Conservation (phyloP, 352 stramenopile genomes). For the Albugo laibachii region DNA sequence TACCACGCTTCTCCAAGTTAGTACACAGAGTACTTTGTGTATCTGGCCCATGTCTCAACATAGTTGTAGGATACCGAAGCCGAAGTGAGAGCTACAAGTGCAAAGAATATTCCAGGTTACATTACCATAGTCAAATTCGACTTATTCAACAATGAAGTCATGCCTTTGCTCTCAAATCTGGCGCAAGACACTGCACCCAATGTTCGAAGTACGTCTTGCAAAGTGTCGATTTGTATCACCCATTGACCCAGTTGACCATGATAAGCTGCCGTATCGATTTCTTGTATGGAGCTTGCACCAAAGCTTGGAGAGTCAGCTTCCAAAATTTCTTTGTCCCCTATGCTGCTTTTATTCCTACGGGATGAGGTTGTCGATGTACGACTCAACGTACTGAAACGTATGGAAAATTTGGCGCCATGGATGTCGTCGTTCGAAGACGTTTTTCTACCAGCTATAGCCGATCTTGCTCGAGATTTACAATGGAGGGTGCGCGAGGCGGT, state of each 20-base stretch:
- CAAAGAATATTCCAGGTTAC: slow-evolving; percentile 86
- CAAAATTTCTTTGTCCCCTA: slow-evolving; percentile 58
- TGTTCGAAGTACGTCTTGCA: slow-evolving; percentile 38
- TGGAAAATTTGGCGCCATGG: slow-evolving; percentile 80
- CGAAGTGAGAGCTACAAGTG: slow-evolving; percentile 82
- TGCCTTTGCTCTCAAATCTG: slow-evolving; percentile 76
- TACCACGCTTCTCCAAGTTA: slow-evolving; percentile 69
- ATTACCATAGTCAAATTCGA: slow-evolving; percentile 80
- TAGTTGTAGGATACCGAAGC: slow-evolving; percentile 65
- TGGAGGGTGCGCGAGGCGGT: slow-evolving; percentile 88
- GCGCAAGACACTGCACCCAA: slow-evolving; percentile 84
- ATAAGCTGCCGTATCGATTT: slow-evolving; percentile 53
- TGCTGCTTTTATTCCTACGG: slow-evolving; percentile 61
- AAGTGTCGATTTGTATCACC: background rate
- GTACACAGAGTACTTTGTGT: background rate
- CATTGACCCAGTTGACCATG: background rate
- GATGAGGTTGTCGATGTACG: slow-evolving; percentile 87
- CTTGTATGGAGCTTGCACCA: slow-evolving; percentile 84
- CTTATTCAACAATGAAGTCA: slow-evolving; percentile 79
- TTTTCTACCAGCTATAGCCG: slow-evolving; percentile 69
- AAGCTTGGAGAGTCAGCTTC: slow-evolving; percentile 82
- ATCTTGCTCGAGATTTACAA: slow-evolving; percentile 84
- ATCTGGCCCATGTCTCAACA: background rate
- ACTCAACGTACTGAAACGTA: slow-evolving; percentile 87
- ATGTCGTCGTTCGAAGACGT: slow-evolving; percentile 74